Evolutionary conservation across 495 filamentous ascomycete species (phyloP), one percentile per base, ranked within the genome.

Genomic region (Mycothermus thermophilus): DNA sequence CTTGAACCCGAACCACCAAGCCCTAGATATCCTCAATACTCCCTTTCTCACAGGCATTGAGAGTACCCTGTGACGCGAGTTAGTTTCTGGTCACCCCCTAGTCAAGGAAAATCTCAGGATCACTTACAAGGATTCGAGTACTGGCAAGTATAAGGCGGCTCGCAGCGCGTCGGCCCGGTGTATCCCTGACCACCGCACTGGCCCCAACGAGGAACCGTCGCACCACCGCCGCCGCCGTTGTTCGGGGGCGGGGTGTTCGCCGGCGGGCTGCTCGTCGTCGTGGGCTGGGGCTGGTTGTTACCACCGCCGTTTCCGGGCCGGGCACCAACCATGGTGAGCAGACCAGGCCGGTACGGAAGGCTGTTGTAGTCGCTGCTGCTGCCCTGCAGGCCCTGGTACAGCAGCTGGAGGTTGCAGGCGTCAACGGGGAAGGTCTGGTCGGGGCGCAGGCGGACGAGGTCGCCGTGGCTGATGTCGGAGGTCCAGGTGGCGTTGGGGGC

Each of bases 381-480:
- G 5, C 62, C 44, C 20, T 52, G 44, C 22, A 51, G 50, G 5
- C 73, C 73, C 55, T 76, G 72, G 37, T 74, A 77, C 14, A 77
- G 57, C 31, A 75, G 45, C 45, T 72, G 63, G 46, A 75, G 47
- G 40, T 75, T 74, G 53, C 72, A 75, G 4, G 67, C 56, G 38
- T 72, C 66, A 21, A 76, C 44, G 8, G 62, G 60, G 53, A 69
- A 63, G 2, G 67, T 75, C 50, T 79, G 64, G 42, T 79, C 72
- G 4, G 62, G 40, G 34, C 59, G 68, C 31, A 17, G 50, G 37
- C 72, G 60, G 17, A 79, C 52, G 27, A 78, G 40, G 31, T 77
- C 73, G 11, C 75, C 75, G 35, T 74, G 71, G 40, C 67, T 74
- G 48, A 79, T 76, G 37, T 75, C 71, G 49, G 73, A 63, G 27